Evolutionary conservation across 1,284 basidiomycete species (phyloP), one percentile per base, ranked within the genome.

Genomic region (Cerrena zonata): DNA sequence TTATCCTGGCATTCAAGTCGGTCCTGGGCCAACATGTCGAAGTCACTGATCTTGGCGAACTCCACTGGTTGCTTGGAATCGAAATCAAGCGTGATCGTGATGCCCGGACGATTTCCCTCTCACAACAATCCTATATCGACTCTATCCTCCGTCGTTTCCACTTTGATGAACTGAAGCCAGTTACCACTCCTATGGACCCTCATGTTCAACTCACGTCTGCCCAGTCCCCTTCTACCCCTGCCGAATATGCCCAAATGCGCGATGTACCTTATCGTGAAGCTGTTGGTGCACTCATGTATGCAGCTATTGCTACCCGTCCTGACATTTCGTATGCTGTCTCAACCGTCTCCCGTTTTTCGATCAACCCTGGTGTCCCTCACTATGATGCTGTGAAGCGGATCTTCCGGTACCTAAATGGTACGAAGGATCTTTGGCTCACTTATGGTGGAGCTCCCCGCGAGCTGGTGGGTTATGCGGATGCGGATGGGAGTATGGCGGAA

Each of bases 31-130:
- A 27, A 7, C 53, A 56, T 38, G 70, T 62, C 57, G 53, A 58
- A 5, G 58, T 73, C 21, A 64, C 57, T 2, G 63, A 67, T 50
- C 54, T 69, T 0, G 72, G 71, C 0, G 42, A 54, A 0, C 58
- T 64, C 22, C 53, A 53, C 10, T 67, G 59, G 57, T 51, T 73
- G n/a, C 58, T 73, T 1, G 67, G 69, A 3, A 60, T 71, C 38
- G 56, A 66, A 48, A 57, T 73, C 49, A 49, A 44, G 3, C 58
- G 65, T 11, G 59, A 71, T 46, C 45, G 57, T 13, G 36, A 45
- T 2, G 50, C 44, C 1, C 44, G 62, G 4, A 68, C 63, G 2
- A 57, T 72, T 19, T 50, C 56, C 18, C 52, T 71, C 13, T 60
- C 52, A 0, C 69, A 70, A 36, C 51, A 54, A 1, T 38, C 53